phyloP scores from a whole-genome alignment of 192 early-diverging fungal species.

The Coemansia biformis region DNA sequence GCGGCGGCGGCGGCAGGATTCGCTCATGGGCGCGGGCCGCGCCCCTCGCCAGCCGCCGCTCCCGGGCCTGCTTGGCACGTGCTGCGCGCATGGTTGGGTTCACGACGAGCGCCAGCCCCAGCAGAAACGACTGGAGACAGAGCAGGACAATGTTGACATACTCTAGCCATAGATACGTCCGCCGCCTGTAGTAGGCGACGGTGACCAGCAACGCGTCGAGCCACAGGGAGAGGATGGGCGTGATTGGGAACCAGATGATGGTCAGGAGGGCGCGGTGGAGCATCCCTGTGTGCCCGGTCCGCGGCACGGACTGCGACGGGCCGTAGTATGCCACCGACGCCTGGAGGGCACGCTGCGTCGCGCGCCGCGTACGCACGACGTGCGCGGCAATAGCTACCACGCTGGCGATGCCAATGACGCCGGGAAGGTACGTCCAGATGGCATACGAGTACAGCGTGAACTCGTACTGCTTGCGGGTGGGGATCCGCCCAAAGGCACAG shows the following conservation, averaged over 20 bases:
- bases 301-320: neutral
- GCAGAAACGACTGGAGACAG: slow-evolving; percentile 25
- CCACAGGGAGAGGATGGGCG: slow-evolving; percentile 36
- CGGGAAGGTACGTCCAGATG: slow-evolving; percentile 27
- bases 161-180: slow-evolving; percentile 15
- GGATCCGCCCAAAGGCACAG: slow-evolving; percentile 3
- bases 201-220: slow-evolving; percentile 20
- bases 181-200: slow-evolving; percentile 18
- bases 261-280: slow-evolving; percentile 20
- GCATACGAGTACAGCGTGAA: slow-evolving; percentile 6
- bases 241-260: slow-evolving; percentile 42
- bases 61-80: neutral
- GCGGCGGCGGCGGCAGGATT: neutral
- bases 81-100: slow-evolving; percentile 20
- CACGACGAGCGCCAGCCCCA: slow-evolving; percentile 29
- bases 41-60: slow-evolving; percentile 3
- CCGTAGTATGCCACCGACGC: slow-evolving; percentile 12
- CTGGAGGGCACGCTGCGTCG: slow-evolving; percentile 2
- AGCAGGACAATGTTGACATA: slow-evolving; percentile 25
- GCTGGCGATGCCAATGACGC: slow-evolving; percentile 27
- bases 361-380: slow-evolving; percentile 17
- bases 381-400: slow-evolving; percentile 5
- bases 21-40: neutral
- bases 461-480: slow-evolving; percentile 6
- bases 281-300: slow-evolving; percentile 6